Conservation (phyloP, 345 rosid species). For the Populus pruinosa region DNA sequence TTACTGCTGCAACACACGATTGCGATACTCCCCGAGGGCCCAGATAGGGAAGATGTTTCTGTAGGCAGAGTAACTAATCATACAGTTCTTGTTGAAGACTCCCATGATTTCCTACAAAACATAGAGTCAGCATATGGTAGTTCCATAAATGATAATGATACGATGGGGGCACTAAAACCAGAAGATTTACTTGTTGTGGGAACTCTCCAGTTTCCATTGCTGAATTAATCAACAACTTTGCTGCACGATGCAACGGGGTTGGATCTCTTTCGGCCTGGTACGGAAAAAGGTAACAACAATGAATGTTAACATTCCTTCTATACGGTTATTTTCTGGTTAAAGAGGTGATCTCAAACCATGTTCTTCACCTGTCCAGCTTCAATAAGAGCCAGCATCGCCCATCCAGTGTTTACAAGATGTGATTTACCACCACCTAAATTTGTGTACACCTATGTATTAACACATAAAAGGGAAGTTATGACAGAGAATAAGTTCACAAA, state of each 20-base stretch:
- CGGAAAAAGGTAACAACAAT: not conserved
- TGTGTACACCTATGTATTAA: conserved; percentile 32
- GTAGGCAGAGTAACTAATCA: conserved; percentile 25
- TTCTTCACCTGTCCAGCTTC: conserved; percentile 46
- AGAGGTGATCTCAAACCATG: too few relatives aligned
- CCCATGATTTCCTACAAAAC: conserved; percentile 29
- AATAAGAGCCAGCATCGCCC: conserved; percentile 53
- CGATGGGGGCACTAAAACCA: not conserved
- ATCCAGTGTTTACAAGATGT: conserved; percentile 43
- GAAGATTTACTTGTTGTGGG: conserved; percentile 14
- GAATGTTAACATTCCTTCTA: too few relatives aligned
- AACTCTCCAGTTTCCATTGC: conserved; percentile 19
- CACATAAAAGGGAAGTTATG: too few relatives aligned
- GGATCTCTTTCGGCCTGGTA: conserved; percentile 13
- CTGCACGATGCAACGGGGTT: conserved; percentile 14
- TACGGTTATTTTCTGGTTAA: too few relatives aligned
- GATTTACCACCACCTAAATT: conserved; percentile 32
- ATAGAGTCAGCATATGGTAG: not conserved
- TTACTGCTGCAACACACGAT: not conserved
- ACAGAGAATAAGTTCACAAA: too few relatives aligned
- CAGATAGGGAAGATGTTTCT: conserved; percentile 33
- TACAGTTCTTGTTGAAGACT: conserved; percentile 30
- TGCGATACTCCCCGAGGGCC: conserved; percentile 31
- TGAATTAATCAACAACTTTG: conserved; percentile 20
- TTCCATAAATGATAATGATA: not conserved